phyloP scores from a whole-genome alignment of 257 asterid species.

The Asclepias syriaca region DNA sequence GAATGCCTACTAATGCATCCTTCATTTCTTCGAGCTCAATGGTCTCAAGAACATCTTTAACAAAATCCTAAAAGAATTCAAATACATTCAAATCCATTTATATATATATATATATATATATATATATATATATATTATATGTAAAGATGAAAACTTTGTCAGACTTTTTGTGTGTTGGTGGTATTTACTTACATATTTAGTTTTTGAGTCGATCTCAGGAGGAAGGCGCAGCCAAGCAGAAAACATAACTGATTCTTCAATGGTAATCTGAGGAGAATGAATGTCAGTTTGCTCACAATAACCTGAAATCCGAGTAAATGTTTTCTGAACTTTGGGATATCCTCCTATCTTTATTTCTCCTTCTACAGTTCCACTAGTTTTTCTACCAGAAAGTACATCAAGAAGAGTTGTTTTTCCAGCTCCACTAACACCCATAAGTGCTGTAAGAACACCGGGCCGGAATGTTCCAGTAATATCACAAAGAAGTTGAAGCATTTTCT shows the following conservation, averaged over 20 bases:
- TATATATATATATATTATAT: neutral
- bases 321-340: slow-evolving; percentile 51
- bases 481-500: slow-evolving; percentile 45
- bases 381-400: slow-evolving; percentile 60
- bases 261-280: slow-evolving; percentile 55
- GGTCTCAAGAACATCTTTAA: slow-evolving; percentile 52
- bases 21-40: slow-evolving; percentile 54
- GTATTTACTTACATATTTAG: slow-evolving; percentile 27
- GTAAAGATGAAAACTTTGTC: too few relatives aligned
- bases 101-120: neutral
- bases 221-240: slow-evolving; percentile 65
- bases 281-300: slow-evolving; percentile 59
- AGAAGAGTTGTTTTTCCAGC: slow-evolving; percentile 66
- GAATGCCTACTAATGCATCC: slow-evolving; percentile 47
- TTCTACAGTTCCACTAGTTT: slow-evolving; percentile 43
- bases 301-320: slow-evolving; percentile 50
- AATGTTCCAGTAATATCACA: slow-evolving; percentile 47
- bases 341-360: slow-evolving; percentile 57
- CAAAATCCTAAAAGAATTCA: slow-evolving; percentile 36
- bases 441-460: slow-evolving; percentile 58
- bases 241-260: slow-evolving; percentile 50
- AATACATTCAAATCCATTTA: neutral
- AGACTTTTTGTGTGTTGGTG: too few relatives aligned
- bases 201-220: slow-evolving; percentile 37
- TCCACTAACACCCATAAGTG: slow-evolving; percentile 65